Conservation (phyloP, 2,329 filamentous ascomycete species). For the Epichloe sylvatica region DNA sequence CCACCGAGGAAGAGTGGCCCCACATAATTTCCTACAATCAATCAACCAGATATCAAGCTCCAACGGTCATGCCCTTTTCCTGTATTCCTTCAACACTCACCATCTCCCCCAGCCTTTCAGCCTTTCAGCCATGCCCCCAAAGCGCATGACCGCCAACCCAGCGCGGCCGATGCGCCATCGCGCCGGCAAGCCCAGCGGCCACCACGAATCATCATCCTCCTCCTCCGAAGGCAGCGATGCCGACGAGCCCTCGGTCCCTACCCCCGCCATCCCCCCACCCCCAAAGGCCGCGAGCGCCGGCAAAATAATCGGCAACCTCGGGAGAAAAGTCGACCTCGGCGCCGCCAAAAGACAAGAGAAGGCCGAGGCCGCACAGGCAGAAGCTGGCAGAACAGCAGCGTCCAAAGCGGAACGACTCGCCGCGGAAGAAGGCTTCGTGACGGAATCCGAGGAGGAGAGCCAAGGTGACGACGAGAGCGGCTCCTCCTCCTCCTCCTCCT, state of each 20-base stretch:
- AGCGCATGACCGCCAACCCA: slow-evolving; percentile 89
- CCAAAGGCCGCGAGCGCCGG: slow-evolving; percentile 44
- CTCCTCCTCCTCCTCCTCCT: not conserved
- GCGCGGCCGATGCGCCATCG: slow-evolving; percentile 67
- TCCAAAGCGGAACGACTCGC: slow-evolving; percentile 37
- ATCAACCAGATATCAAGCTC: not conserved
- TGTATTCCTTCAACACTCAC: not conserved
- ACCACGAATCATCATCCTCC: slow-evolving; percentile 40
- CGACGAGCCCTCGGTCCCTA: slow-evolving; percentile 13
- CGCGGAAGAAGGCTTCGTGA: slow-evolving; percentile 50
- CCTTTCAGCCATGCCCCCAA: slow-evolving; percentile 38
- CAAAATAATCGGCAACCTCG: slow-evolving; percentile 40
- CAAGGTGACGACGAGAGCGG: slow-evolving; percentile 15
- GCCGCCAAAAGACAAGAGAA: slow-evolving; percentile 26
- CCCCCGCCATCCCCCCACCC: slow-evolving; percentile 33
- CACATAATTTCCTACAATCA: not conserved
- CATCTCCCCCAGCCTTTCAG: not conserved
- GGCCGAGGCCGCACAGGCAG: slow-evolving; percentile 27
- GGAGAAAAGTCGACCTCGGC: slow-evolving; percentile 25
- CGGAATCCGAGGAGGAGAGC: slow-evolving; percentile 33
- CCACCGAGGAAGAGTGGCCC: not conserved
- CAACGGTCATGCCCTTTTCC: not conserved
- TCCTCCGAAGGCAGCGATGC: slow-evolving; percentile 36
- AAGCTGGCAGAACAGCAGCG: slow-evolving; percentile 32
- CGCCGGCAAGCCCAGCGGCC: slow-evolving; percentile 60